phyloP scores from a whole-genome alignment of 2,329 filamentous ascomycete genomes.

The Verticillium alfalfae region DNA sequence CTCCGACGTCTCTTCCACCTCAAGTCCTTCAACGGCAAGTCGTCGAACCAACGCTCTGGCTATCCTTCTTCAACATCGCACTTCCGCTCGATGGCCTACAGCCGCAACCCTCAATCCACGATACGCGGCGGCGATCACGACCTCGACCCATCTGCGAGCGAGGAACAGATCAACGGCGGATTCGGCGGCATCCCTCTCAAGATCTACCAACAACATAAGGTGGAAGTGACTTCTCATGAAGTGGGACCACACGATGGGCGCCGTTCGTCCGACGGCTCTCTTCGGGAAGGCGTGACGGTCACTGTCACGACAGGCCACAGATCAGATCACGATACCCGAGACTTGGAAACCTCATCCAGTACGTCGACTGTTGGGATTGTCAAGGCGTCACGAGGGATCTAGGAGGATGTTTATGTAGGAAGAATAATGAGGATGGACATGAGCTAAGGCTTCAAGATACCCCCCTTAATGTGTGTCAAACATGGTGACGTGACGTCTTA shows the following conservation, averaged over 20 bases:
- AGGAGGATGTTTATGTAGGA: neutral
- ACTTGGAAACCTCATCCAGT: neutral
- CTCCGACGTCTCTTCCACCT: slow-evolving; percentile 30
- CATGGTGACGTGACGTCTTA: too few species aligned
- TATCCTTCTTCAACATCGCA: slow-evolving; percentile 11
- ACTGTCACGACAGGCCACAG: neutral
- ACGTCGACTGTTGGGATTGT: neutral
- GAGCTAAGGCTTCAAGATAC: neutral
- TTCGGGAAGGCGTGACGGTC: neutral
- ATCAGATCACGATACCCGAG: neutral
- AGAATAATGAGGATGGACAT: neutral
- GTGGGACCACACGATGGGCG: neutral
- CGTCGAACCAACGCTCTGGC: slow-evolving; percentile 19
- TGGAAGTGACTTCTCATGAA: slow-evolving; percentile 16
- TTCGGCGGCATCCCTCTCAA: slow-evolving; percentile 23
- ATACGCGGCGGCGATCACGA: slow-evolving; percentile 12
- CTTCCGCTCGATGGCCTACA: slow-evolving; percentile 16
- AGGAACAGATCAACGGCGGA: slow-evolving; percentile 27
- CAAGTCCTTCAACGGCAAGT: slow-evolving; percentile 23
- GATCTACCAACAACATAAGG: slow-evolving; percentile 28
- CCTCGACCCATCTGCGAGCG: slow-evolving; percentile 24
- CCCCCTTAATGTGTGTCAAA: neutral
- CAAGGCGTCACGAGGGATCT: neutral
- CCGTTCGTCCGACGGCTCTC: neutral
- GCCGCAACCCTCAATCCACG: slow-evolving; percentile 13